Base-by-base conservation (phyloP, 306 rosid species). In the Cucumis melo region DNA sequence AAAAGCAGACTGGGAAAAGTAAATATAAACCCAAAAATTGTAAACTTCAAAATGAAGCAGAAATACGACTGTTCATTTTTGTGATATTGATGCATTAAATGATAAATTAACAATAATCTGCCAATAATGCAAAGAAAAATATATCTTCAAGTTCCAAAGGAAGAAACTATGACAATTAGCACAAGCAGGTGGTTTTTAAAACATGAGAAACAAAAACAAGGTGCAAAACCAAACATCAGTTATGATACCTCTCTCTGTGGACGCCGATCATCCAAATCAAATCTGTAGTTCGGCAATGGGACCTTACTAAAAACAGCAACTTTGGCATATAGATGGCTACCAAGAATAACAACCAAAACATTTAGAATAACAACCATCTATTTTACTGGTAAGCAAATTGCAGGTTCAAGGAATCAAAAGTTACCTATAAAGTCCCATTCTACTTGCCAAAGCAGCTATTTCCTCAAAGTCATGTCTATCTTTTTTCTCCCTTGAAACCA, bases 281-380 rank as follows among this genome's bases (percentile, higher is more conserved):
- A 94, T 85, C 99, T 88, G 83, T 94, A 94, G 89, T 94, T 94
- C 27, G 97, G 99, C 82, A 92, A 86, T 5, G 98, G 98, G 38
- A 83, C 86, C 87, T 92, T 94, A 75, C 99, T 90, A 78, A 94
- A 86, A 60, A 94, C 99, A 75, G 87, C 91, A 24, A 88, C 90
- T 84, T 87, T 94, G 19, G 92, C 79, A 82, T 92, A 94, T 53
- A 85, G 81, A 85, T 94, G 96, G 87, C 99, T 94, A 97, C 82
- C 83, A 85, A 39, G 80, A n/a, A 79, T 59, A 64, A 79, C 32
- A 63, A 79, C 78, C 67, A 83, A 84, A 82, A 41, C 57, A 58
- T 64, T 62, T 8, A 71, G 75, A 48, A 71, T 36, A 38, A 34
- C 53, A 57, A 56, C 36, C 67, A 75, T 75, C 53, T 27, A 72